Evolutionary conservation across 2,329 filamentous ascomycete species (phyloP), one percentile per base, ranked within the genome.

Genomic region (Cladosporium oxysporum): DNA sequence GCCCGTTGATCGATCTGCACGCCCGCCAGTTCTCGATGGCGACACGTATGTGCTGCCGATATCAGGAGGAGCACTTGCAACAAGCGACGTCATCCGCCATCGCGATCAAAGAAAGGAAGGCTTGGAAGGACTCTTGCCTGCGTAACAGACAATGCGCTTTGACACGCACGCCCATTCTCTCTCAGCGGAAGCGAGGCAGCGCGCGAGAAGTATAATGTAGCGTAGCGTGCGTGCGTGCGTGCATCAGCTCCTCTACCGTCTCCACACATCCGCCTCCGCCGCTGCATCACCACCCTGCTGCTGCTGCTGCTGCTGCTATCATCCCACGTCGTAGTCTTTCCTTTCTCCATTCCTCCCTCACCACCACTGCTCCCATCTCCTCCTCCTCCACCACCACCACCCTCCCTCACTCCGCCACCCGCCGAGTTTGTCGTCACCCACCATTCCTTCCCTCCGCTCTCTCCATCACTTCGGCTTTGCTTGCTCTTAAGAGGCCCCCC

Each of bases 381-480:
- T 18, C 37, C 58, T 12, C 49, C 60, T 31, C 47, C 33, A n/a
- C 47, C 59, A n/a, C 59, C 59, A 14, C 37, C 49, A 33, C 60
- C 49, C 26, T 11, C 28, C 18, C 21, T n/a, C 29, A 29, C 59
- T 62, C 61, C 61, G 1, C 61, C 26, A 12, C 33, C 28, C n/a
- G 55, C 55, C 28, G 52, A 55, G 18, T 5, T 4, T 41, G 33
- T 33, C 23, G 11, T 49, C 47, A 29, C 47, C 47, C 28, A 21
- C n/a, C 47, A 49, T 44, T 31, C 23, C n/a, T 57, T 55, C 61
- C 23, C 49, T 49, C 29, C 61, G 35, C 50, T 63, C 61, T 28
- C 61, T 63, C 61, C 33, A 33, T 53, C 61, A 47, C 44, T 52
- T 63, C 37, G 61, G 33, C 61, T 35, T 63, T 37, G 61, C 52